Conservation (phyloP, 2,329 filamentous ascomycete species). For the Thelonectria rubi region DNA sequence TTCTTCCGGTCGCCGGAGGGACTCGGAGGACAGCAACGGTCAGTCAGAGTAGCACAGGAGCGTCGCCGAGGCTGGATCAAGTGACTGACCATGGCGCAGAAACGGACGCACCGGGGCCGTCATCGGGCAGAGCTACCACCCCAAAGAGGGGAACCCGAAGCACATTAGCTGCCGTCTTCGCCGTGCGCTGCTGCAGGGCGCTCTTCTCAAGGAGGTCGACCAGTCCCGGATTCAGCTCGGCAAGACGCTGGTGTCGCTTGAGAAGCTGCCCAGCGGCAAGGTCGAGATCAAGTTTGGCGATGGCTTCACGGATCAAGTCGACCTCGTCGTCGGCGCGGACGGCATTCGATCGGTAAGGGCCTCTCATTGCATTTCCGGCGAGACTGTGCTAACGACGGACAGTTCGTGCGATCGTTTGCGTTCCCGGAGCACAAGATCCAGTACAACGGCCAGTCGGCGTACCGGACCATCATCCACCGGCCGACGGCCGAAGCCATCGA, state of each 20-base stretch:
- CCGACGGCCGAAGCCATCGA: slow-evolving; percentile 39
- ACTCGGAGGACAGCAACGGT: slow-evolving; percentile 41
- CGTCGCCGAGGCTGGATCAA: not conserved
- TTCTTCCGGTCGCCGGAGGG: slow-evolving; percentile 42
- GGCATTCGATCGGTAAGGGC: slow-evolving; percentile 58
- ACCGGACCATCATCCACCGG: slow-evolving; percentile 45
- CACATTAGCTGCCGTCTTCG: slow-evolving; percentile 42
- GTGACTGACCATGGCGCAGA: slow-evolving; percentile 26
- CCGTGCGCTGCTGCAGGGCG: slow-evolving; percentile 56
- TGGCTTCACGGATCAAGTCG: slow-evolving; percentile 49
- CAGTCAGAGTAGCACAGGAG: not conserved
- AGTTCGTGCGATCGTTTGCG: slow-evolving; percentile 53
- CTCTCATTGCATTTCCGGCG: not conserved
- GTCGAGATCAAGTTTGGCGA: slow-evolving; percentile 57
- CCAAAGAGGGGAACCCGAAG: slow-evolving; percentile 37
- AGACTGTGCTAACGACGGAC: not conserved
- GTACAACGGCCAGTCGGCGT: slow-evolving; percentile 52
- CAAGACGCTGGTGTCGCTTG: slow-evolving; percentile 53
- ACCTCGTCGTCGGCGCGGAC: slow-evolving; percentile 62
- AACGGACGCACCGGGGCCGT: slow-evolving; percentile 47
- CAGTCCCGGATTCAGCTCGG: slow-evolving; percentile 53
- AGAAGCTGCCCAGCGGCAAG: slow-evolving; percentile 48
- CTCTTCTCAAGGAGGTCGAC: slow-evolving; percentile 57
- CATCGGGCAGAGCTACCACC: slow-evolving; percentile 34
- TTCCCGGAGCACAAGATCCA: slow-evolving; percentile 54